Percentiles rank a stretch among this genome's conserved stretches.
These are phyloP conservation scores for Rhodocollybia butyracea DNA, from an alignment of 768 basidiomycete genomes.

Conservation along the genomic window DNA sequence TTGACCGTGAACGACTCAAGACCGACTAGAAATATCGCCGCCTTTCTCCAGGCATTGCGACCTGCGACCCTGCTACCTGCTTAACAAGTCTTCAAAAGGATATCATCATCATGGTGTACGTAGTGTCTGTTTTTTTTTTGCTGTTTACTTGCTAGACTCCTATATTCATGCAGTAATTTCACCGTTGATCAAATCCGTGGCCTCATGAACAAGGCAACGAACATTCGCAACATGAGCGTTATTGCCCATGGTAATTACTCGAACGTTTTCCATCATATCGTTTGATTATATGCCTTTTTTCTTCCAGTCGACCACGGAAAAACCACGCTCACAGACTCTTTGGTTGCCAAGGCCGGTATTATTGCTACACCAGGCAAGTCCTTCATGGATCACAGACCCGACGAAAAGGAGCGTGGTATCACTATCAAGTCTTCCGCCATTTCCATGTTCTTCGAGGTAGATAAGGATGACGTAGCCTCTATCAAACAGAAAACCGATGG, in stretches of 20 bases:
- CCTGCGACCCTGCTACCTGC: no score
- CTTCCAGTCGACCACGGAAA: conserved; percentile 96
- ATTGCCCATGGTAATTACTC: conserved; percentile 76
- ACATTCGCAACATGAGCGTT: conserved; percentile 95
- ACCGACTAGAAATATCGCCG: no score
- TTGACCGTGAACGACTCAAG: no score
- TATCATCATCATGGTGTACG: conserved; percentile 90
- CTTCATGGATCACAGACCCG: conserved; percentile 94
- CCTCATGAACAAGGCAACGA: conserved; percentile 88
- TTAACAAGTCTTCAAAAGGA: no score
- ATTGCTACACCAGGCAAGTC: conserved; percentile 91
- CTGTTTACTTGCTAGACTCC: conserved; percentile 9
- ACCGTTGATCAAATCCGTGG: conserved; percentile 79
- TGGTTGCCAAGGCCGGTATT: conserved; percentile 99
- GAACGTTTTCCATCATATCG: conserved; percentile 8
- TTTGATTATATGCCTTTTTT: conserved; percentile 12
- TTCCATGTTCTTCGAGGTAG: conserved; percentile 98
- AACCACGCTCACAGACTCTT: conserved; percentile 97
- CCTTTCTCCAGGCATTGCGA: no score
- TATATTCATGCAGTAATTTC: conserved; percentile 66
- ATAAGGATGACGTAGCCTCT: conserved; percentile 79
- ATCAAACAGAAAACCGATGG: conserved; percentile 96
- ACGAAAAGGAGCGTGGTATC: conserved; percentile 99
- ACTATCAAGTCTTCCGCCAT: conserved; percentile 99
- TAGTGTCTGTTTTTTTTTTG: conserved; percentile 18